Evolutionary conservation across 305 asterid genomes (phyloP).

Genomic region (Fraxinus sp.): DNA sequence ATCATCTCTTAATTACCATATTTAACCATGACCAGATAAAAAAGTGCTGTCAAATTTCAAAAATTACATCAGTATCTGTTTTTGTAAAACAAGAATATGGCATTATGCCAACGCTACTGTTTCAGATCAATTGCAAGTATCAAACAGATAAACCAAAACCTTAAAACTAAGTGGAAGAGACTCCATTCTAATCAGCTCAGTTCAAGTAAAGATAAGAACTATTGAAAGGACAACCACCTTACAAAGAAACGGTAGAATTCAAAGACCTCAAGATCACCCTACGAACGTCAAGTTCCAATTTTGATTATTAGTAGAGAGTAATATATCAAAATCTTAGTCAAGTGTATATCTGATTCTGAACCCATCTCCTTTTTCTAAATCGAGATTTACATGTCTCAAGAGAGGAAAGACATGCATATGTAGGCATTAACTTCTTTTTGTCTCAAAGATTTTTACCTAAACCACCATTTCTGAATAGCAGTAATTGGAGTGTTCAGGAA

Average conservation of each 20-base stretch:
- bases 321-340: conserved; percentile 16
- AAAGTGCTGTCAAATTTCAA: background rate
- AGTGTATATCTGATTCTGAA: conserved; percentile 6
- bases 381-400: conserved; percentile 22
- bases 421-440: background rate
- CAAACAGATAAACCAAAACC: background rate
- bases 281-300: background rate
- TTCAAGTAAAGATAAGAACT: background rate
- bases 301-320: conserved; percentile 15
- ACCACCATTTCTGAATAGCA: conserved; percentile 80
- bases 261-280: background rate
- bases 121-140: background rate
- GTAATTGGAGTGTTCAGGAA: conserved; percentile 69
- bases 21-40: background rate
- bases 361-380: conserved; percentile 18
- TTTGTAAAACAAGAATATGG: background rate
- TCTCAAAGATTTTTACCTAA: conserved; percentile 50
- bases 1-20: background rate
- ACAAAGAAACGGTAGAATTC: background rate
- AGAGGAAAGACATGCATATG: conserved; percentile 1
- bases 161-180: background rate
- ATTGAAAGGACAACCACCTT: background rate
- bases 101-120: background rate
- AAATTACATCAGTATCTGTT: background rate
- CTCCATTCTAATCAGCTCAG: conserved; percentile 13